Evolutionary conservation across 1,139 yeast genomes (phyloP), one percentile per base, ranked within the genome.

Genomic region (Pichia sp.): DNA sequence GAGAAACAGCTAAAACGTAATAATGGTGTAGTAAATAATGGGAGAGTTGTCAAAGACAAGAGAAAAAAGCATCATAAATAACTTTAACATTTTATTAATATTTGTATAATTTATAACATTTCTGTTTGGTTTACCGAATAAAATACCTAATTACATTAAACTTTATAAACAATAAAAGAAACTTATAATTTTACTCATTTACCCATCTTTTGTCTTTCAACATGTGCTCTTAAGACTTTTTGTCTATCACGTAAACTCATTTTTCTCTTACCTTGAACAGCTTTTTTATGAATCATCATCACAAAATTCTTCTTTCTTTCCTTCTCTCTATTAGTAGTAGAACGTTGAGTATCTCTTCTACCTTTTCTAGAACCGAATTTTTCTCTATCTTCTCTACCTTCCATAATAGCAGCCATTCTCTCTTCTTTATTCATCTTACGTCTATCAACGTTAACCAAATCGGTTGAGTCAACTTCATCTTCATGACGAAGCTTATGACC

Each of bases 271-370:
- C 98, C 97, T 67, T 86, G 95, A 37, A 92, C 97, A 43, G 87
- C 81, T 58, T 80, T 78, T 71, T 92, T 92, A 68, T 92, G 99
- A 57, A 92, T 85, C 90, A 86, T 86, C 99, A 92, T 92, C 63
- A 94, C 92, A 63, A 89, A 92, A 69, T 92, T 94, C 96, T 92
- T 92, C 89, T 87, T 87, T 65, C 97, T 78, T 23, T 90, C 95
- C 78, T 92, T 92, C 66, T 94, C 97, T 67, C 80, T 81, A 67
- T 92, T 92, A 16, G 99, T 94, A 22, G 97, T 90, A 37, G 96
- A 86, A 61, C 83, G 96, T 31, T 82, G 76, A 9, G 56, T 52
- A 38, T 82, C 92, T 65, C 89, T 78, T 67, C 80, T 80, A 57
- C 96, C 95, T 69, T 80, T 84, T 62, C 82, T 79, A 20, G 96